phyloP scores from a whole-genome alignment of 2,329 filamentous ascomycete genomes.

The Colletotrichum gloeosporioides region DNA sequence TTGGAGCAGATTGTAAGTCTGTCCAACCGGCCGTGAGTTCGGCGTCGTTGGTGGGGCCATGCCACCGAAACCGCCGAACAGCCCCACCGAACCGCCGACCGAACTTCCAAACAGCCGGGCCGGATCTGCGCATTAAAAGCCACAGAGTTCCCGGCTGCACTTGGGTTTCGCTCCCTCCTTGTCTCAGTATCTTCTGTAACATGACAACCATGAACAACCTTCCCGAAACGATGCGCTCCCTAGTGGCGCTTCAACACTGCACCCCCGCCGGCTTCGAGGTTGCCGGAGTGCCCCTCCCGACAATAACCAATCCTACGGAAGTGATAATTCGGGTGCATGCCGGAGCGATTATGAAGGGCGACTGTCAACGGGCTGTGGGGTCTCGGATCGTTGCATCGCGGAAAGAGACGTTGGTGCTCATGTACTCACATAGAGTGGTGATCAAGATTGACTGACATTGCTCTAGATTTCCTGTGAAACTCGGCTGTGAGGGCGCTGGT shows the following conservation, averaged over 20 bases:
- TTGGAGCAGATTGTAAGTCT: not conserved
- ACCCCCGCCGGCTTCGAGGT: slow-evolving; percentile 43
- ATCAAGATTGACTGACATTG: not conserved
- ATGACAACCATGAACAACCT: slow-evolving; percentile 30
- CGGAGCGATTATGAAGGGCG: slow-evolving; percentile 37
- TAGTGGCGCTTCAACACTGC: slow-evolving; percentile 45
- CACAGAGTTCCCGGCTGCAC: not conserved
- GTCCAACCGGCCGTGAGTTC: not conserved
- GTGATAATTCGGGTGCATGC: slow-evolving; percentile 48
- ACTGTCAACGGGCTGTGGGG: slow-evolving; percentile 31
- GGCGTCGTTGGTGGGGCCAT: slow-evolving; percentile 9
- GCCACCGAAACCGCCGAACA: not conserved
- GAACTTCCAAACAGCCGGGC: not conserved
- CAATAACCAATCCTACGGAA: slow-evolving; percentile 46
- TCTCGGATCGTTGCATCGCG: slow-evolving; percentile 22
- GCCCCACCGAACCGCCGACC: slow-evolving; percentile 7
- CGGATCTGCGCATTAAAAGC: not conserved
- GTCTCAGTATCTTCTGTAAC: not conserved
- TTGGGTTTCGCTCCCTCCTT: not conserved
- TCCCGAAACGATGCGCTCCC: slow-evolving; percentile 47
- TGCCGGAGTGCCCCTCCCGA: slow-evolving; percentile 46
- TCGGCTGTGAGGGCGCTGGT: slow-evolving; percentile 7
- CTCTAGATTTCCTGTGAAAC: slow-evolving; percentile 30
- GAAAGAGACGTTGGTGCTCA: slow-evolving; percentile 19
- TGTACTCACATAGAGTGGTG: too few relatives aligned